Percentiles rank a stretch among this genome's conserved stretches.
phyloP scores from a whole-genome alignment of 1,284 basidiomycete genomes.

The Apiotrichum montevideense region DNA sequence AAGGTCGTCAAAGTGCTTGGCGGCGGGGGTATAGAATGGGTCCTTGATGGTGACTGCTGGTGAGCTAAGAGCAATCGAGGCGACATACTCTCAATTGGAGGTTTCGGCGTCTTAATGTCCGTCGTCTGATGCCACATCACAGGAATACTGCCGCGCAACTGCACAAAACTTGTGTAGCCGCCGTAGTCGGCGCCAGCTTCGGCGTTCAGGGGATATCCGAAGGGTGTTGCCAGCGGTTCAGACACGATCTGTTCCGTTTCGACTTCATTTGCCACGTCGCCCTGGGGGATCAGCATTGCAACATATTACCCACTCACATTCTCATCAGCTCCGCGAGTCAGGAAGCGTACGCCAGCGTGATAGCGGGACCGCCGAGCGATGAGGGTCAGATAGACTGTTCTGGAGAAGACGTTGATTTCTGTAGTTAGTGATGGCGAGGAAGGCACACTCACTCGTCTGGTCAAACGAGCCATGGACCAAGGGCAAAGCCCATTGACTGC shows the following conservation, averaged over 20 bases:
- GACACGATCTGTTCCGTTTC: constrained; percentile 98
- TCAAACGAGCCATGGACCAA: constrained; percentile 89
- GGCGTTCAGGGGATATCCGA: constrained; percentile 56
- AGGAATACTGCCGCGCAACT: constrained; percentile 93
- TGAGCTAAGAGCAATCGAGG: background rate
- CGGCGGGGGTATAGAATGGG: constrained; percentile 89
- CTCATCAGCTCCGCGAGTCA: constrained; percentile 91
- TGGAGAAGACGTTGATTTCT: constrained; percentile 87
- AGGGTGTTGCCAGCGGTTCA: constrained; percentile 85
- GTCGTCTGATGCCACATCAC: constrained; percentile 94
- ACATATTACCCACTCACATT: constrained; percentile 22
- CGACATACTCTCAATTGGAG: constrained; percentile 84
- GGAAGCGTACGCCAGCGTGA: constrained; percentile 91
- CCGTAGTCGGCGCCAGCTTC: constrained; percentile 46
- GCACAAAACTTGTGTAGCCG: constrained; percentile 90
- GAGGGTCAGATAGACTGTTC: constrained; percentile 85
- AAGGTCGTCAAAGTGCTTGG: constrained; percentile 88
- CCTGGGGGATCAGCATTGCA: constrained; percentile 51
- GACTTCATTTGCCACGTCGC: constrained; percentile 97
- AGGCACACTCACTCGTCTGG: constrained; percentile 75
- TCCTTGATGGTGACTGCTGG: constrained; percentile 80
- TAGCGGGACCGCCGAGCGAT: constrained; percentile 91
- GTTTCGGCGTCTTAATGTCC: constrained; percentile 81
- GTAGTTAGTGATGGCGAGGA: constrained; percentile 4
- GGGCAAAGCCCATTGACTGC: constrained; percentile 80